phyloP scores from a whole-genome alignment of 1,284 basidiomycete genomes.

The Clitocybe nebularis region DNA sequence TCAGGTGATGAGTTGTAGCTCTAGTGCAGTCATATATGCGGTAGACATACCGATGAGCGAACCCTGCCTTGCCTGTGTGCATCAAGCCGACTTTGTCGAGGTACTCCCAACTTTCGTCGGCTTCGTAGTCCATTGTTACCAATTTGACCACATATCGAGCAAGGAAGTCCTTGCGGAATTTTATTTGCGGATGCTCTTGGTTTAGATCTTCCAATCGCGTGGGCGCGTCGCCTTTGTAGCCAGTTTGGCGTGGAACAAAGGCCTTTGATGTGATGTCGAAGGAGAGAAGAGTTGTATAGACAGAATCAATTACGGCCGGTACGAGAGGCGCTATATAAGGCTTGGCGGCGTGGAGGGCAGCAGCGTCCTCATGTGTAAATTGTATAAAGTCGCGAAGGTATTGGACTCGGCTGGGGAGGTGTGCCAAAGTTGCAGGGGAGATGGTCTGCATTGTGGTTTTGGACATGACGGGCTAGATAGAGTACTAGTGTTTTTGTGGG shows the following conservation, averaged over 20 bases:
- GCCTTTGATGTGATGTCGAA: slow-evolving; percentile 46
- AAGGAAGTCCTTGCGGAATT: slow-evolving; percentile 41
- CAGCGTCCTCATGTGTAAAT: slow-evolving; percentile 38
- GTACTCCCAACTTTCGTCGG: slow-evolving; percentile 39
- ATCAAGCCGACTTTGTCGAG: slow-evolving; percentile 47
- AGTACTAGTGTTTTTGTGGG: not conserved
- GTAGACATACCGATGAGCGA: slow-evolving; percentile 33
- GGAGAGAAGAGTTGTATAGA: slow-evolving; percentile 44
- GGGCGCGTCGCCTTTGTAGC: slow-evolving; percentile 25
- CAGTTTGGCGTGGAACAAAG: slow-evolving; percentile 27
- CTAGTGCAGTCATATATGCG: not conserved
- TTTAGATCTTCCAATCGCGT: slow-evolving; percentile 35
- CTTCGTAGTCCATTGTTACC: slow-evolving; percentile 41
- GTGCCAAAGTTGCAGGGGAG: slow-evolving; percentile 22
- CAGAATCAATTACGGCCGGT: slow-evolving; percentile 38
- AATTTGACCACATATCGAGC: slow-evolving; percentile 25
- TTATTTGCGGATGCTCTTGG: slow-evolving; percentile 41
- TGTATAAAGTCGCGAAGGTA: slow-evolving; percentile 44
- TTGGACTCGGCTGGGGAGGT: slow-evolving; percentile 24
- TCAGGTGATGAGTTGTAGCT: no score
- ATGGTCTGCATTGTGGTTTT: slow-evolving; percentile 10
- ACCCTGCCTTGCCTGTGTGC: slow-evolving; percentile 42
- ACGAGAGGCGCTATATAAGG: slow-evolving; percentile 39
- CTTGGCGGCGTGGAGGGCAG: slow-evolving; percentile 36
- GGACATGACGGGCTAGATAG: not conserved